Conservation (phyloP, 2,329 filamentous ascomycete species). For the Rhynchosporium agropyri region DNA sequence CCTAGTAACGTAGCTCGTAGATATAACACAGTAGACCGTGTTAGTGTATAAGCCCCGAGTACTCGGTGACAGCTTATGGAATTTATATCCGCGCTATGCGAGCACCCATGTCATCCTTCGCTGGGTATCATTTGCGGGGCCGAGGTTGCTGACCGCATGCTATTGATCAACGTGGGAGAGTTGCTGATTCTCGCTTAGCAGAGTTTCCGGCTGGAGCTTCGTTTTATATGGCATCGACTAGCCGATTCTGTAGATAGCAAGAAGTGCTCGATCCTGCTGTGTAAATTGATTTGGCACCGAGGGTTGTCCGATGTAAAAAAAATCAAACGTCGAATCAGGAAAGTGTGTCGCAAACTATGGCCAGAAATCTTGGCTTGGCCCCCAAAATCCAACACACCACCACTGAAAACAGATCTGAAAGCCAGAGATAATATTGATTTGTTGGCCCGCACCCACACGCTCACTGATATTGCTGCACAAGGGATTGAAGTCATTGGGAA, state of each 20-base stretch:
- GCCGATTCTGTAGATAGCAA: neutral
- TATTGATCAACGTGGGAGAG: neutral
- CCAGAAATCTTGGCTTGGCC: too few relatives aligned
- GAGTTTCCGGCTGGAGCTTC: neutral
- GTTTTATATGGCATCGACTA: neutral
- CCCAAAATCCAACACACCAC: too few relatives aligned
- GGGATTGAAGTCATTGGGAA: too few relatives aligned
- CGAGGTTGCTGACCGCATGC: neutral
- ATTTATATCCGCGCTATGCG: slow-evolving; percentile 3
- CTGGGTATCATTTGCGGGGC: neutral
- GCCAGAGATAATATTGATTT: too few relatives aligned
- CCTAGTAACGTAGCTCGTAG: neutral
- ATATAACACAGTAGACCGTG: neutral
- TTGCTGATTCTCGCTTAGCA: neutral
- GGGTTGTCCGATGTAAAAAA: too few relatives aligned
- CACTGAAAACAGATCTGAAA: too few relatives aligned
- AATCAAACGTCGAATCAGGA: too few relatives aligned
- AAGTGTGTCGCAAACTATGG: too few relatives aligned
- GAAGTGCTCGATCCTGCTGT: neutral
- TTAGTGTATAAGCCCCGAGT: neutral
- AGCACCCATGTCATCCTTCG: too few relatives aligned
- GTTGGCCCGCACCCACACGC: too few relatives aligned
- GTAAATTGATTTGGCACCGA: too few relatives aligned
- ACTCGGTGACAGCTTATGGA: slow-evolving; percentile 3
- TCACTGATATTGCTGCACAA: too few relatives aligned